Conservation (phyloP, 371 early-diverging fungal species). For the Entomophthora muscae region DNA sequence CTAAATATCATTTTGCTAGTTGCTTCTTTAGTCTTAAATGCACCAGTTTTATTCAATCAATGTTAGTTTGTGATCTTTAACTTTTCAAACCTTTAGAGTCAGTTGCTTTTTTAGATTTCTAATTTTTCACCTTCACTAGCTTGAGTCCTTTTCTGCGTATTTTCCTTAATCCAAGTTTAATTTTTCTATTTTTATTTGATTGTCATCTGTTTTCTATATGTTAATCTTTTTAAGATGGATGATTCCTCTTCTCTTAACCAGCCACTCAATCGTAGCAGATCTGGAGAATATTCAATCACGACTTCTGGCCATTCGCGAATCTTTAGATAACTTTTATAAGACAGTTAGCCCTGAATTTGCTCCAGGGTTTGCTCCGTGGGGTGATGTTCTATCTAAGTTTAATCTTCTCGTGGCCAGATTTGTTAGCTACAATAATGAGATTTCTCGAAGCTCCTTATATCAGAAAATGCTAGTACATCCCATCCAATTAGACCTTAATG, state of each 20-base stretch:
- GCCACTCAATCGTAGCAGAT: neutral
- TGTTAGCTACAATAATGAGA: neutral
- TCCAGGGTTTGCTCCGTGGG: neutral
- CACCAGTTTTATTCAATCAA: no score
- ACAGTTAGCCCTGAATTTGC: neutral
- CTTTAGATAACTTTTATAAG: neutral
- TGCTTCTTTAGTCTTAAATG: no score
- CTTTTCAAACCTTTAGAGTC: no score
- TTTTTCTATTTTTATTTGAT: no score
- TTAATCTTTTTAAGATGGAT: neutral
- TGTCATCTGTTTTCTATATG: no score
- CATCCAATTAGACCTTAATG: neutral
- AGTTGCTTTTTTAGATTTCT: no score
- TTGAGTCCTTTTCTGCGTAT: no score
- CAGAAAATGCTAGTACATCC: neutral
- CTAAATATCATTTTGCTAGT: no score
- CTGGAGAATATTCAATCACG: neutral
- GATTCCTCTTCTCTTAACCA: neutral
- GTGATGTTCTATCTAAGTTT: constrained; percentile 1
- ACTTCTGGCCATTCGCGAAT: neutral
- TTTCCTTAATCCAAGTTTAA: no score
- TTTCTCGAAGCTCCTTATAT: neutral
- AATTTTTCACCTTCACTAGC: no score
- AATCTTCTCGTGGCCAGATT: neutral
- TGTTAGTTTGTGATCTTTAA: no score